Evolutionary conservation across 2,329 filamentous ascomycete species (phyloP).

Genomic region (Sporothrix schenckii): DNA sequence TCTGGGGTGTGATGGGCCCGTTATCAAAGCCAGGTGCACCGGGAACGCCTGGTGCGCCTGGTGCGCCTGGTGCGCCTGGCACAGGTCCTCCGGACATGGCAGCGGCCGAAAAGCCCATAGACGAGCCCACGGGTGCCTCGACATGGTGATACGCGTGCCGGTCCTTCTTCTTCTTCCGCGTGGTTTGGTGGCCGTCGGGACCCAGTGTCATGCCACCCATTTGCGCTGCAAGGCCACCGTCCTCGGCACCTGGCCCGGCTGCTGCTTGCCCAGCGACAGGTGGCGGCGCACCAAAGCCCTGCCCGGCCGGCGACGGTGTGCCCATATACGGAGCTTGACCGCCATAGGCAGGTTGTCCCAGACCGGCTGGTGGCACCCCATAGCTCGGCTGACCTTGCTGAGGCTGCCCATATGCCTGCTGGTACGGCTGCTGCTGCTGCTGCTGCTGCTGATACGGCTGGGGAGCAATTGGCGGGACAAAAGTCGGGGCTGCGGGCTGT

Average conservation of each 20-base stretch:
- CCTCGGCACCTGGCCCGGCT: slow-evolving; percentile 45
- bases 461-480: slow-evolving; percentile 57
- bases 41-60: slow-evolving; percentile 49
- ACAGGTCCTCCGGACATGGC: slow-evolving; percentile 55
- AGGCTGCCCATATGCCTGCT: slow-evolving; percentile 7
- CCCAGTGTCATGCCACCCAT: slow-evolving; percentile 77
- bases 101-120: slow-evolving; percentile 65
- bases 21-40: slow-evolving; percentile 49
- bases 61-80: neutral
- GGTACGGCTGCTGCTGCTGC: slow-evolving; percentile 37
- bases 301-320: slow-evolving; percentile 37
- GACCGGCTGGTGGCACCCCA: slow-evolving; percentile 41
- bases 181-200: slow-evolving; percentile 53
- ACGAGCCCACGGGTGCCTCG: slow-evolving; percentile 68
- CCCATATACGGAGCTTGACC: slow-evolving; percentile 37
- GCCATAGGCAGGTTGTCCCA: slow-evolving; percentile 46
- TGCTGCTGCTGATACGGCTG: slow-evolving; percentile 56
- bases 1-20: slow-evolving; percentile 48
- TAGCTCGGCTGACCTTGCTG: slow-evolving; percentile 49
- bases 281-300: slow-evolving; percentile 39
- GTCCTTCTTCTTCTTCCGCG: slow-evolving; percentile 86
- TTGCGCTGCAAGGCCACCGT: slow-evolving; percentile 65
- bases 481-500: slow-evolving; percentile 49
- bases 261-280: slow-evolving; percentile 29
- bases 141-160: slow-evolving; percentile 89